phyloP scores from a whole-genome alignment of 176 grass and related monocot species.

The Oryza australiensis region DNA sequence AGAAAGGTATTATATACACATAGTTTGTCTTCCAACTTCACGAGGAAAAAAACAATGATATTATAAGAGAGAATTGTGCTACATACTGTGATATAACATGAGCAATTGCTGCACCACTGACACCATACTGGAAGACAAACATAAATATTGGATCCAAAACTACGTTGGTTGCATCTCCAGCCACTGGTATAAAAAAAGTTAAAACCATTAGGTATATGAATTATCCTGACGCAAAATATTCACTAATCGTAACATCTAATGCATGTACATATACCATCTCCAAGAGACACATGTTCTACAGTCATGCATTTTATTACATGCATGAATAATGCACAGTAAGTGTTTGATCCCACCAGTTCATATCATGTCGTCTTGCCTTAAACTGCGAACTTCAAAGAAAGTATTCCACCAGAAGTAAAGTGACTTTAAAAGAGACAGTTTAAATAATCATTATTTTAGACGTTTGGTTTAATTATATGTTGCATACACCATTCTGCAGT shows the following conservation, averaged over 20 bases:
- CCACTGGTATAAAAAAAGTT: conserved; percentile 49
- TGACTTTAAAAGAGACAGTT: background rate
- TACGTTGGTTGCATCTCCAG: conserved; percentile 79
- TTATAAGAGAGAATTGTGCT: conserved; percentile 20
- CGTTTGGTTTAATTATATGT: background rate
- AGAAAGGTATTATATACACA: conserved; percentile 29
- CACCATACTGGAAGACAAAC: conserved; percentile 81
- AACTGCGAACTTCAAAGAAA: background rate
- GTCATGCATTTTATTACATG: background rate
- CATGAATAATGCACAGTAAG: background rate
- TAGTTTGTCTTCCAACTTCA: background rate
- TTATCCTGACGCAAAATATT: background rate
- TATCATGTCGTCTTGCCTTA: background rate
- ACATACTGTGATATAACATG: conserved; percentile 99
- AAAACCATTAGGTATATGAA: background rate
- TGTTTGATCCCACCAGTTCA: background rate
- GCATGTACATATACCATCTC: background rate
- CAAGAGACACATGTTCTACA: background rate
- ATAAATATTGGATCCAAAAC: conserved; percentile 95
- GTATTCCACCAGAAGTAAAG: background rate
- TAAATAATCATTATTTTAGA: background rate
- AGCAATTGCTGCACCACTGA: conserved; percentile 85
- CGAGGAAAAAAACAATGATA: background rate
- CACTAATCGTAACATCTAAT: background rate
- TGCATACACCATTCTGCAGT: background rate